Conservation (phyloP, 306 rosid genomes). For the Pterocarpus macrocarpus region DNA sequence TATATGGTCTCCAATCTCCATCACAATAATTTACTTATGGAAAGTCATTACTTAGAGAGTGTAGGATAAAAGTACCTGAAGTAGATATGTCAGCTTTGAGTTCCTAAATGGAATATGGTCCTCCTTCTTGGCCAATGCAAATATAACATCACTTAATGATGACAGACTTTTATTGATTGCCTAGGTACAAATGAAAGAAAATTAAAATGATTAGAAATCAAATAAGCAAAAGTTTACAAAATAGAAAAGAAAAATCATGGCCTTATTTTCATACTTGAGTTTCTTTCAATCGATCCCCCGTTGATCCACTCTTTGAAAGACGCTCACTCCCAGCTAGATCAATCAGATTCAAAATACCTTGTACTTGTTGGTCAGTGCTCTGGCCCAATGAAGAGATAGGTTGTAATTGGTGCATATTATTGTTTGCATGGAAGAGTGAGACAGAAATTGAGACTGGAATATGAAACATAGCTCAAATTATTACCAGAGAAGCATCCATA, state of each 20-base stretch:
- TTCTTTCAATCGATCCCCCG: conserved; percentile 93
- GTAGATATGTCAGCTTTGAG: conserved; percentile 97
- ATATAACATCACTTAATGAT: conserved; percentile 91
- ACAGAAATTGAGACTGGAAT: neutral
- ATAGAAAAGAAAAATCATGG: neutral
- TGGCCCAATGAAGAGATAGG: conserved; percentile 42
- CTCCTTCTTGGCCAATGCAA: conserved; percentile 95
- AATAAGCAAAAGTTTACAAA: conserved; percentile 24
- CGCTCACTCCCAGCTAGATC: conserved; percentile 99
- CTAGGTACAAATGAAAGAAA: conserved; percentile 55
- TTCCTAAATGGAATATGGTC: conserved; percentile 92
- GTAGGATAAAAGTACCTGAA: conserved; percentile 68
- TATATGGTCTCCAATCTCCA: no score
- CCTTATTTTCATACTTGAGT: conserved; percentile 73
- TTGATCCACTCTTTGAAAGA: conserved; percentile 94
- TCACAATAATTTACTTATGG: no score
- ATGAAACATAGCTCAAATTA: conserved; percentile 19
- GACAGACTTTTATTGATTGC: conserved; percentile 94
- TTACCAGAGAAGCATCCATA: conserved; percentile 41
- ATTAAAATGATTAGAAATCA: conserved; percentile 22
- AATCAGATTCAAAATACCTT: conserved; percentile 91
- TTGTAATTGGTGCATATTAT: conserved; percentile 26
- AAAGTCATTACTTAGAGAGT: neutral
- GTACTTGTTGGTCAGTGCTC: conserved; percentile 98
- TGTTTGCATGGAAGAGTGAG: conserved; percentile 5